Conservation (phyloP, 495 filamentous ascomycete species). For the Parachaetomium inaequale region DNA sequence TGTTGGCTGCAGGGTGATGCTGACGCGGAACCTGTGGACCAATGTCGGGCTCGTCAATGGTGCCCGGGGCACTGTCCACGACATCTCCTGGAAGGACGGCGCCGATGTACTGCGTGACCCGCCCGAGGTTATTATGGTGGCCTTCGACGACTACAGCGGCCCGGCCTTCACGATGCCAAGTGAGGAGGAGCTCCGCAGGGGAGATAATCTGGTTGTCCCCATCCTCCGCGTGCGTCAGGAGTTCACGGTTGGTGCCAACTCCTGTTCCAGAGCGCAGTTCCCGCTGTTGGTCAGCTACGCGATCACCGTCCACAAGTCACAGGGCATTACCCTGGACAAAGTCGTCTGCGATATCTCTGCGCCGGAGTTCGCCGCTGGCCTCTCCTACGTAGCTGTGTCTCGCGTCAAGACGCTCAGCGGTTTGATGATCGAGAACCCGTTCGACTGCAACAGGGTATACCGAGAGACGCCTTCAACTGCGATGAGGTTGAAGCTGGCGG, state of each 20-base stretch:
- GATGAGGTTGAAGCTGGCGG: neutral
- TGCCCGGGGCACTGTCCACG: constrained; percentile 1
- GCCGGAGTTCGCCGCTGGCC: neutral
- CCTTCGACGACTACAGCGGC: constrained; percentile 6
- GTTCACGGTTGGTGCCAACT: constrained; percentile 1
- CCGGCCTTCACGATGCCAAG: constrained; percentile 5
- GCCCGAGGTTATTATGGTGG: constrained; percentile 11
- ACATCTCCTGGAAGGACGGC: constrained; percentile 3
- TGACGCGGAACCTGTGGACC: constrained; percentile 9
- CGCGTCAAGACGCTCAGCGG: constrained; percentile 1
- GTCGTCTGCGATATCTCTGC: constrained; percentile 51
- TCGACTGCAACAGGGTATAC: constrained; percentile 5
- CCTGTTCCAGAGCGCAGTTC: constrained; percentile 44
- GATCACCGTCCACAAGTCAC: constrained; percentile 88
- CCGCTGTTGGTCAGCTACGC: constrained; percentile 88
- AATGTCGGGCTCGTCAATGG: constrained; percentile 8
- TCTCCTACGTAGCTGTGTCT: constrained; percentile 3
- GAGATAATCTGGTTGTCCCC: neutral
- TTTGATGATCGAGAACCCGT: neutral
- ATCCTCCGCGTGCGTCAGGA: constrained; percentile 3
- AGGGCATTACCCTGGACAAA: constrained; percentile 85
- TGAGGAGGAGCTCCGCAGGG: neutral
- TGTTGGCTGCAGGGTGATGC: constrained; percentile 7
- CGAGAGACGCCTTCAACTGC: neutral
- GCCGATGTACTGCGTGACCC: constrained; percentile 6